A percentile compares a stretch with the other conserved stretches of the same genome.
Conservation (phyloP, 2,329 filamentous ascomycete genomes). For the Aspergillus quadricinctus region DNA sequence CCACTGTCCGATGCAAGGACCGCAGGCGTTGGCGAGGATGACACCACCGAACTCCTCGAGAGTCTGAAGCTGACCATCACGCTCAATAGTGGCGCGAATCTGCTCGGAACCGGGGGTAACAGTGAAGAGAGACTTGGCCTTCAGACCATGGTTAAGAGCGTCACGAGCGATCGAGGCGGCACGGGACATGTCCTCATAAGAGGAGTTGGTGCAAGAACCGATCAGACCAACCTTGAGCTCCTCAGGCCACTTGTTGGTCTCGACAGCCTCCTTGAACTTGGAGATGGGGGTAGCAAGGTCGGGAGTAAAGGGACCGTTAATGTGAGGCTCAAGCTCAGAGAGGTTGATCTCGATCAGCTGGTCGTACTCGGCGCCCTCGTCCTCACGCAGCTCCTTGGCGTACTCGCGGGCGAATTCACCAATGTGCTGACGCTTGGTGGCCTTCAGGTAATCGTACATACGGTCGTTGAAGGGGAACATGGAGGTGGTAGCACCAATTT, state of each 20-base stretch:
- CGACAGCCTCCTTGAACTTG: slow-evolving; percentile 92
- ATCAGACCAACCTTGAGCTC: slow-evolving; percentile 96
- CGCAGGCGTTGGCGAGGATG: slow-evolving; percentile 92
- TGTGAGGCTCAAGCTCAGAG: slow-evolving; percentile 88
- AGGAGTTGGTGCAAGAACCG: slow-evolving; percentile 95
- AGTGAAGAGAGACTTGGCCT: slow-evolving; percentile 89
- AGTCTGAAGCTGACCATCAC: slow-evolving; percentile 86
- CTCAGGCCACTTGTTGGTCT: slow-evolving; percentile 92
- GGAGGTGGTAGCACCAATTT: slow-evolving; percentile 74
- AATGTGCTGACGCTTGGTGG: slow-evolving; percentile 86
- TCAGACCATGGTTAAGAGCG: slow-evolving; percentile 85
- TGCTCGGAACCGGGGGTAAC: slow-evolving; percentile 97
- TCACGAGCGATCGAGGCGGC: slow-evolving; percentile 87
- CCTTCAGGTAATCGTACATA: slow-evolving; percentile 92
- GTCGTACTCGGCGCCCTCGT: slow-evolving; percentile 91
- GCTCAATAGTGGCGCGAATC: slow-evolving; percentile 86
- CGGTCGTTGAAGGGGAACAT: slow-evolving; percentile 97
- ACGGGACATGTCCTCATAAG: slow-evolving; percentile 86
- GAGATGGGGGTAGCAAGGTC: slow-evolving; percentile 97
- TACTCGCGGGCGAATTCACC: slow-evolving; percentile 85
- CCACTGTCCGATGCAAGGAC: slow-evolving; percentile 92
- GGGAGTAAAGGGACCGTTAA: slow-evolving; percentile 98
- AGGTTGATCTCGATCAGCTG: slow-evolving; percentile 95
- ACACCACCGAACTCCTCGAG: slow-evolving; percentile 95
- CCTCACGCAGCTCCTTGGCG: slow-evolving; percentile 77